Evolutionary conservation across 2,329 filamentous ascomycete species (phyloP), one percentile per base, ranked within the genome.

Genomic region (Talaromyces verruculosus): DNA sequence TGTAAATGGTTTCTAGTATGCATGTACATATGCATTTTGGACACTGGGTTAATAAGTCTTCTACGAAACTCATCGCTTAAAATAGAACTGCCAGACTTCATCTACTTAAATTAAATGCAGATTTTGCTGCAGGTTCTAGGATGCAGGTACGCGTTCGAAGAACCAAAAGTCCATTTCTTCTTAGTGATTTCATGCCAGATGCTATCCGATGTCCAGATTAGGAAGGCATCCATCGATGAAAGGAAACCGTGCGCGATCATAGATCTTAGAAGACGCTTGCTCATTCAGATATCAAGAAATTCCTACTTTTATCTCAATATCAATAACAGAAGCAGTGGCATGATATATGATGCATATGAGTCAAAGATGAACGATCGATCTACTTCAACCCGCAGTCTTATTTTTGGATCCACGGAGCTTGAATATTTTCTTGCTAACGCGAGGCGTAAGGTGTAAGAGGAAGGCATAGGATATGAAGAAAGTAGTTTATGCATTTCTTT

Each of bases 81-180:
- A 51, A 28, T 28, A 28, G 47, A 28, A 28, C 5, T 28, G 1
- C 6, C 2, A 7, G 47, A 28, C 8, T 28, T 7, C 7, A 28
- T 28, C 2, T 51, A 51, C 8, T 51, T 28, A 28, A 10, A 51
- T 51, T 17, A 17, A 51, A 15, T 15, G 47, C 22, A 28, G 22
- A 10, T 17, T 17, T 25, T 28, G 5, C 25, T 51, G 47, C 47
- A 28, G 5, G 3, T 19, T 19, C 30, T 13, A 10, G 51, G 51
- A 35, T 57, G 53, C 33, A 57, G 53, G 53, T 37, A 57, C 53
- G n/a, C 33, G 11, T 57, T 57, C 30, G 11, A 57, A 57, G 33
- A 55, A 22, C n/a, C n/a, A 35, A 17, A n/a, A 8, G 8, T 28
- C 11, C 25, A n/a, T 0, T 33, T 5, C 4, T 25, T 47, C 19